Base-by-base conservation (phyloP, 1,284 basidiomycete genomes). In the Melanopsichium pennsylvanicum region DNA sequence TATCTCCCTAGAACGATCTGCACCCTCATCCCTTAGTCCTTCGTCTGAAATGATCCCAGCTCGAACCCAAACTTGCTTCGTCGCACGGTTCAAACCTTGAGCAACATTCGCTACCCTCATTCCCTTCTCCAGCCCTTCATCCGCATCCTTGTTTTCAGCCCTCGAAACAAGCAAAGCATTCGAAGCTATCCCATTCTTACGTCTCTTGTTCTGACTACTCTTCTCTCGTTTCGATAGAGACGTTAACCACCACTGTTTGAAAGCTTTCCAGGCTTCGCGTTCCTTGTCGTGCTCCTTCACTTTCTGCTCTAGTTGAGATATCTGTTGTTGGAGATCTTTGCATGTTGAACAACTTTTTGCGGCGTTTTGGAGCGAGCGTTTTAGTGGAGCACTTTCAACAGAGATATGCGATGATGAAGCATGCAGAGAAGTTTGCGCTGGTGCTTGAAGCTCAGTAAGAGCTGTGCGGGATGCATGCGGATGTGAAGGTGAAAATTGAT, bases 201-300 rank as follows among this genome's bases (percentile, higher is more conserved):
- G 31, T 12, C 22, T 4, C 32, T 34, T 7, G 9, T 40, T 15
- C 18, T 12, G 8, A 5, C 36, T 16, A 4, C 18, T 36, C 11
- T 50, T 31, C 12, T 68, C 49, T 11, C 41, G 31, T 25, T 62
- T 61, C 3, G 32, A 29, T 9, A 68, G 26, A 13, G 36, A 34
- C 2, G 36, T 45, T 9, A 68, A 27, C 64, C 64, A 68, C 64
- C 64, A 68, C 4, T 25, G 15, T 19, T 68, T 68, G 41, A 68
- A 68, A 18, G 35, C 54, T 5, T 38, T 45, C 64, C 64, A 68
- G 2, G 58, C 46, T 10, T 55, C 19, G 1, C 42, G 21, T 15
- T 68, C 64, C 26, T 32, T 35, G 12, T 57, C 39, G 33, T 61
- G 41, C 15, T 31, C 37, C 10, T 4, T n/a, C 4, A 9, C 25